Base-by-base conservation (phyloP, 2,329 filamentous ascomycete species). In the Diaporthe ampelina region DNA sequence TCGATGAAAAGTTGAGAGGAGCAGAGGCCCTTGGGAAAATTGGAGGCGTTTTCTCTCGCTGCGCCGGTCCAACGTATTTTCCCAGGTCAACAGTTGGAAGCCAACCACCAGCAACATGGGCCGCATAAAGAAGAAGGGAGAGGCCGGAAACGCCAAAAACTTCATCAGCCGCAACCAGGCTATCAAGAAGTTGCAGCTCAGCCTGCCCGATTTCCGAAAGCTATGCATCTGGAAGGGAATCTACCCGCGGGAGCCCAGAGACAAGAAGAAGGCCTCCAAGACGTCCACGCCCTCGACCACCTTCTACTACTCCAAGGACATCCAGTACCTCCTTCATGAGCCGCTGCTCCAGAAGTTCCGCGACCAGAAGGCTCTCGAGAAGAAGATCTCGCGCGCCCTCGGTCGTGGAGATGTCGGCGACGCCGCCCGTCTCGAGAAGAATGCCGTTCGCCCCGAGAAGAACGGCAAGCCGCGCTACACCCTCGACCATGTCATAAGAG, bases 211-310 rank as follows among this genome's bases (percentile, higher is more conserved):
- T 86, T 99, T 99, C 87, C 93, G 97, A 86, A 94, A 97, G 86
- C 90, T 99, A 83, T 99, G 97, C 87, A 99, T 99, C 84, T 99
- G 98, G 93, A 98, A 98, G 88, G 97, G 95, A 80, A 98, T 99
- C 84, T 99, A 98, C 86, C 97, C 97, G 78, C 94, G 97, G 81
- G 97, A 99, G 88, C 97, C 97, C 77, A 92, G 97, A 82, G 98
- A 94, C 88, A 96, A 95, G 88, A 98, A 97, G 88, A 98, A 98
- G 90, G 97, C 94, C 56, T 94, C 94, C 82, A 98, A 97, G 85
- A 95, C 94, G 75, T 92, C 95, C 35, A 98, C 94, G 48, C 92
- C 93, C 76, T 95, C 94, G 73, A 98, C 96, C 37, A 99, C 97
- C 76, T 99, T 98, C 79, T 94, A 94, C 86, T 94, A 93, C 82